phyloP scores from a whole-genome alignment of 768 basidiomycete genomes.

The Tubosaeta sp. region DNA sequence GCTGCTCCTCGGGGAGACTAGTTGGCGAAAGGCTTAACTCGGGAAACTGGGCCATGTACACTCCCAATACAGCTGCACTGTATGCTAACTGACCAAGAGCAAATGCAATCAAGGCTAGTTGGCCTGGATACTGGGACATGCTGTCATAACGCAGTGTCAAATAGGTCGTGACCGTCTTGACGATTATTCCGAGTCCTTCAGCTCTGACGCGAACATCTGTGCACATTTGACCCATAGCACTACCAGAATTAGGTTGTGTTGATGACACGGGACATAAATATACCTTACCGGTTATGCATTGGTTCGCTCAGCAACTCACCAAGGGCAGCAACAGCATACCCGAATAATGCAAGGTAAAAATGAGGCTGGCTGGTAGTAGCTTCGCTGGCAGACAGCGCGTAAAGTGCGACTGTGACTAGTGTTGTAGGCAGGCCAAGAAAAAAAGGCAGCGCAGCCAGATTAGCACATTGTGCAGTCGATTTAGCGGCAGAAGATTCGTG shows the following conservation, averaged over 20 bases:
- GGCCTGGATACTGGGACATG: constrained; percentile 27
- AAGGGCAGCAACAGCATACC: constrained; percentile 74
- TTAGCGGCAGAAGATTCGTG: constrained; percentile 1
- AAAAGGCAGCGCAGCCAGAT: constrained; percentile 63
- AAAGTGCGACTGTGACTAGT: constrained; percentile 46
- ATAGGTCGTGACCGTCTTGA: constrained; percentile 73
- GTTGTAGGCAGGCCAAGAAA: constrained; percentile 66
- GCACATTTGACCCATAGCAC: constrained; percentile 62
- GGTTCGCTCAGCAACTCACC: constrained; percentile 83
- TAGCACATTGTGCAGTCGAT: constrained; percentile 26
- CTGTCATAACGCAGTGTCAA: constrained; percentile 53
- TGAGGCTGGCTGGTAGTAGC: constrained; percentile 58
- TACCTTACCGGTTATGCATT: constrained; percentile 62
- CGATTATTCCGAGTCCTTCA: constrained; percentile 78
- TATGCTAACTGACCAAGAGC: constrained; percentile 82
- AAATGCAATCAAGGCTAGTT: constrained; percentile 73
- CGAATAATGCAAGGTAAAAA: constrained; percentile 56
- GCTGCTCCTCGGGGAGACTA: constrained; percentile 16
- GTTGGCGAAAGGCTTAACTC: constrained; percentile 32
- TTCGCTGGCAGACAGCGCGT: constrained; percentile 47
- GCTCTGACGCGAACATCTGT: constrained; percentile 75
- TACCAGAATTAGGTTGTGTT: constrained; percentile 31
- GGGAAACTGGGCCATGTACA: constrained; percentile 50
- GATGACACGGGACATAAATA: not conserved
- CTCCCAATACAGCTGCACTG: constrained; percentile 48